phyloP scores from a whole-genome alignment of 2,329 filamentous ascomycete species.

The Stachybotrys echinatus region DNA sequence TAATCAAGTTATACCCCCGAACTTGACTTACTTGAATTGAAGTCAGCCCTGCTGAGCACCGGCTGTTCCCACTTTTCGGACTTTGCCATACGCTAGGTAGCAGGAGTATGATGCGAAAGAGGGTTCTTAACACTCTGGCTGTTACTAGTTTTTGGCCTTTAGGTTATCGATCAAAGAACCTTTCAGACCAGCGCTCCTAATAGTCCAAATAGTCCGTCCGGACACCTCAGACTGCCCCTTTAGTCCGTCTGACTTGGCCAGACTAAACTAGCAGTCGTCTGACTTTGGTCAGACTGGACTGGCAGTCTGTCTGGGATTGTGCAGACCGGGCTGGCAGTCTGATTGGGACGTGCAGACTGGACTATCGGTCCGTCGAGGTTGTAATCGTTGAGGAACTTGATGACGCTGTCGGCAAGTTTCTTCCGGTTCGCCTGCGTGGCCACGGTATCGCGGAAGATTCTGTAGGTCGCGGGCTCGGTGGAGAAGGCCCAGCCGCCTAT shows the following conservation, averaged over 20 bases:
- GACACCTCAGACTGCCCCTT: constrained; percentile 1
- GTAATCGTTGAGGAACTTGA: constrained; percentile 29
- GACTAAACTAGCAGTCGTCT: constrained; percentile 1
- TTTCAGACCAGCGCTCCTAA: constrained; percentile 2
- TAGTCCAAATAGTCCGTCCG: constrained; percentile 1
- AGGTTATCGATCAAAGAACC: no score
- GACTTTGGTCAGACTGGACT: neutral
- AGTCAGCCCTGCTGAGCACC: no score
- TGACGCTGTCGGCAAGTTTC: constrained; percentile 24
- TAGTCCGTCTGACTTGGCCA: constrained; percentile 2
- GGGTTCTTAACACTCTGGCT: no score
- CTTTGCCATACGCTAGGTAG: no score
- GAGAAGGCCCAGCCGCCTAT: constrained; percentile 20
- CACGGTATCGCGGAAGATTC: constrained; percentile 11
- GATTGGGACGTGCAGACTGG: neutral
- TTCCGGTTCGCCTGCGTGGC: constrained; percentile 22
- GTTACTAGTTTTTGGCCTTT: no score
- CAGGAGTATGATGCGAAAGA: no score
- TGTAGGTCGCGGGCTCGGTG: constrained; percentile 4
- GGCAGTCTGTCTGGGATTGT: neutral
- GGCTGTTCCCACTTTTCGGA: no score
- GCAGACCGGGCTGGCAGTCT: neutral
- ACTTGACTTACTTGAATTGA: no score
- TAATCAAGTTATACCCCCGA: no score
- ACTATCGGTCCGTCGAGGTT: constrained; percentile 22